Conservation (phyloP, 352 stramenopile genomes). For the Vaucheria bursata region DNA sequence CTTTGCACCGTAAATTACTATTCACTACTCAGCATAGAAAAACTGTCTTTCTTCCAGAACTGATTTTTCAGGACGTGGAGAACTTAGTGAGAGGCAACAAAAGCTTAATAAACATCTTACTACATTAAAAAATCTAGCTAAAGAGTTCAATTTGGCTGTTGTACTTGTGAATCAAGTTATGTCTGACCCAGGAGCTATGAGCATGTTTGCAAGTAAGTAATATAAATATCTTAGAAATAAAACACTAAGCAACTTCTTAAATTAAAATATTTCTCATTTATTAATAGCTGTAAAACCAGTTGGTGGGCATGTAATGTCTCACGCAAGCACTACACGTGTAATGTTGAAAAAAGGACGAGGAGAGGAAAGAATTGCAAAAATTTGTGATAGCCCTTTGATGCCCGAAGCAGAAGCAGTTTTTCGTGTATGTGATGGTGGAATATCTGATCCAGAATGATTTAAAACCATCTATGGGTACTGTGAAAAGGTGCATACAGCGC, state of each 20-base stretch:
- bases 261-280: background rate
- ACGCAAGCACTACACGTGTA: conserved; percentile 50
- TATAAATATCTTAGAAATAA: background rate
- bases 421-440: conserved; percentile 43
- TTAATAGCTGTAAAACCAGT: conserved; percentile 57
- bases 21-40: background rate
- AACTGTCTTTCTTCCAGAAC: background rate
- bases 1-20: background rate
- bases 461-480: too few species aligned
- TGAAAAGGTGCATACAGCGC: too few species aligned
- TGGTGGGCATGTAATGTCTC: conserved; percentile 54
- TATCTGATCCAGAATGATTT: conserved; percentile 36
- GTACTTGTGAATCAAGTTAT: conserved; percentile 81
- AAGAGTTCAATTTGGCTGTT: conserved; percentile 87
- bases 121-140: conserved; percentile 32
- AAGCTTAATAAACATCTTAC: conserved; percentile 73
- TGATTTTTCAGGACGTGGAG: conserved; percentile 47
- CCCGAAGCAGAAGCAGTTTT: conserved; percentile 46
- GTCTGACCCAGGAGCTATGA: conserved; percentile 66
- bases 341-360: conserved; percentile 69
- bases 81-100: conserved; percentile 76
- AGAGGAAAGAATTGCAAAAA: conserved; percentile 39
- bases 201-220: conserved; percentile 59
- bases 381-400: conserved; percentile 45
- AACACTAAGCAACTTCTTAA: background rate